Percentiles rank a stretch among this genome's conserved stretches.
Conservation (phyloP, 192 early-diverging fungal genomes). For the Linnemannia hyalina region DNA sequence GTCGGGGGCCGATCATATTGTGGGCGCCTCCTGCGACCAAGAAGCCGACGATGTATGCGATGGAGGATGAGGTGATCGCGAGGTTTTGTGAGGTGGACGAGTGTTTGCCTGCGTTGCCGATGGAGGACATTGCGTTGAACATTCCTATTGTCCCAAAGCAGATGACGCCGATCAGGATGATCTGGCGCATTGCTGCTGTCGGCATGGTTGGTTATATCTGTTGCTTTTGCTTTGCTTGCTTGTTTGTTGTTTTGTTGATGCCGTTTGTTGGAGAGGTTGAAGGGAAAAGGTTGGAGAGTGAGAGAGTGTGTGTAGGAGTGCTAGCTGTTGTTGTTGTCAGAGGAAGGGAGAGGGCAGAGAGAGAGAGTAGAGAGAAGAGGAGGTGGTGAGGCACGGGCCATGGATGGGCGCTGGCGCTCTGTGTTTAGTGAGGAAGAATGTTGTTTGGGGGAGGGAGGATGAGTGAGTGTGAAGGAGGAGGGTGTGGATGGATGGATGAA, state of each 20-base stretch:
- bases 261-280: background rate
- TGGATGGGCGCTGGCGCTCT: conserved; percentile 1
- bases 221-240: no score
- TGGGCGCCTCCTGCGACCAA: conserved; percentile 79
- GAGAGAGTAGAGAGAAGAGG: background rate
- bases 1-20: conserved; percentile 80
- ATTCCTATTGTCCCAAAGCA: conserved; percentile 43
- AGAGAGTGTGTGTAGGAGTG: background rate
- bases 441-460: background rate
- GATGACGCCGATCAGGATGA: conserved; percentile 41
- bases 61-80: conserved; percentile 30
- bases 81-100: conserved; percentile 26
- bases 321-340: background rate
- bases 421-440: background rate
- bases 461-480: background rate
- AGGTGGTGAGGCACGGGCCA: conserved; percentile 4
- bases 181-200: conserved; percentile 36
- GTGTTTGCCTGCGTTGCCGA: conserved; percentile 42
- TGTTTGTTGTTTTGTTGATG: background rate
- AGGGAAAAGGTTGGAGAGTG: background rate
- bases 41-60: conserved; percentile 78
- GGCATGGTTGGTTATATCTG: conserved; percentile 8
- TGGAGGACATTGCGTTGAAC: conserved; percentile 44
- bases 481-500: background rate
- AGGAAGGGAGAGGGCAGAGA: background rate